A percentile compares a stretch with the other conserved stretches of the same genome.
Evolutionary conservation across 371 early-diverging fungal genomes (phyloP).

Genomic region (Dichotomocladium elegans): DNA sequence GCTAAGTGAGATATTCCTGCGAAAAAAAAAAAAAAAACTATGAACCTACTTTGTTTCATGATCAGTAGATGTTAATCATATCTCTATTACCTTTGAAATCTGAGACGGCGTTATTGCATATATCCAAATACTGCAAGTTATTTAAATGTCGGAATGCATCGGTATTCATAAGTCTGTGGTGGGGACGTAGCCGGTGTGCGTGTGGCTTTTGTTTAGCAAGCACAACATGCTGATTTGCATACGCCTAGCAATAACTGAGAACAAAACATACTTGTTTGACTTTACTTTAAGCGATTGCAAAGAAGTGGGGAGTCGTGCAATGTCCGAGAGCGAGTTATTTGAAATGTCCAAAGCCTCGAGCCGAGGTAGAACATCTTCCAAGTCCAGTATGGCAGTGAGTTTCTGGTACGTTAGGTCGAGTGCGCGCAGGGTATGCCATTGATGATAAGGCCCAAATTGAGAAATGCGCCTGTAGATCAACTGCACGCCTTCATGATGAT

Average conservation of each 20-base stretch:
- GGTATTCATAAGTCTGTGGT: conserved; percentile 29
- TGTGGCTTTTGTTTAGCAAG: background rate
- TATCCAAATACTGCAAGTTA: conserved; percentile 44
- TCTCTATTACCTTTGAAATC: conserved; percentile 30
- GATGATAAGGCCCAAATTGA: conserved; percentile 8
- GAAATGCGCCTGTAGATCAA: conserved; percentile 8
- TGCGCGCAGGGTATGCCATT: conserved; percentile 26
- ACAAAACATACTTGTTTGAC: conserved; percentile 23
- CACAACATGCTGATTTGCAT: background rate
- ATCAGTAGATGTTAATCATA: no score
- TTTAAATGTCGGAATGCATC: conserved; percentile 29
- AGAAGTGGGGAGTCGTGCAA: conserved; percentile 24
- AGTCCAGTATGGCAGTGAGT: conserved; percentile 11
- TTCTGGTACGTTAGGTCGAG: conserved; percentile 30
- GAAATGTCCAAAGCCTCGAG: conserved; percentile 34
- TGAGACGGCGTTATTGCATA: conserved; percentile 45
- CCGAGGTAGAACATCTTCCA: conserved; percentile 19
- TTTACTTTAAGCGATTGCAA: conserved; percentile 26
- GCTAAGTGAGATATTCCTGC: no score
- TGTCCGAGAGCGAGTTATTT: conserved; percentile 28
- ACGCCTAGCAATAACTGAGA: background rate
- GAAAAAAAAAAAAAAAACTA: no score
- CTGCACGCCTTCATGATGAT: conserved; percentile 5
- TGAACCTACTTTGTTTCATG: no score
- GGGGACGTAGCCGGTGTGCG: background rate